phyloP scores from a whole-genome alignment of 805 yeast genomes.

The Candida suzukii region DNA sequence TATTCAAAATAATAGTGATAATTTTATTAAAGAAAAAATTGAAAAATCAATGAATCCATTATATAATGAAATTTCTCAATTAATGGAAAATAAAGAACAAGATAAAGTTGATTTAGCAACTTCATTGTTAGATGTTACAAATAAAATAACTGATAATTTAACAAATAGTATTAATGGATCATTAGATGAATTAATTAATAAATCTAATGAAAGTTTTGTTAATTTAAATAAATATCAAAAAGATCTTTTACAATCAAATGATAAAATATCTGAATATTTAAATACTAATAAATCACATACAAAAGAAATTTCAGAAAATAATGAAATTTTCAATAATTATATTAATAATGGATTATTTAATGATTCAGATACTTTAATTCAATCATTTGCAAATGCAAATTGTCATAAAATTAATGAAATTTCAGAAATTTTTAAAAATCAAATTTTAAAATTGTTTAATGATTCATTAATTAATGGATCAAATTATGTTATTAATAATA shows the following conservation, averaged over 20 bases:
- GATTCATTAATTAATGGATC: not conserved
- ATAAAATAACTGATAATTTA: not conserved
- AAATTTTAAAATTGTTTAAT: not conserved
- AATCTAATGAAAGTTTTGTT: not conserved
- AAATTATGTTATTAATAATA: not conserved
- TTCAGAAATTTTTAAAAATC: constrained; percentile 1
- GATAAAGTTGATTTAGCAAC: constrained; percentile 1
- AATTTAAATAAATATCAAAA: not conserved
- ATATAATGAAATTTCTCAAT: constrained; percentile 4
- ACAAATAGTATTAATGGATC: constrained; percentile 3
- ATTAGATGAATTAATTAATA: constrained; percentile 4
- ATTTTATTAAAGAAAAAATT: constrained; percentile 10
- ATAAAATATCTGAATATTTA: not conserved
- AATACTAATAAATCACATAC: not conserved
- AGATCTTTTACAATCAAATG: not conserved
- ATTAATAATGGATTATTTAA: constrained; percentile 4
- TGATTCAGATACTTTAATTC: not conserved
- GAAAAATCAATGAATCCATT: constrained; percentile 9
- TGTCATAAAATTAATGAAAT: constrained; percentile 1
- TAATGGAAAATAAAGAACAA: not conserved
- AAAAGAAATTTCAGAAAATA: not conserved
- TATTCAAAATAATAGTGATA: constrained; percentile 9
- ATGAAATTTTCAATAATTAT: constrained; percentile 6
- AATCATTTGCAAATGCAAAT: not conserved
- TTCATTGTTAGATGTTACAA: not conserved